These are phyloP conservation scores for Globisporangium carolinianum DNA, from an alignment of 352 stramenopile species.

Conservation along the genomic window DNA sequence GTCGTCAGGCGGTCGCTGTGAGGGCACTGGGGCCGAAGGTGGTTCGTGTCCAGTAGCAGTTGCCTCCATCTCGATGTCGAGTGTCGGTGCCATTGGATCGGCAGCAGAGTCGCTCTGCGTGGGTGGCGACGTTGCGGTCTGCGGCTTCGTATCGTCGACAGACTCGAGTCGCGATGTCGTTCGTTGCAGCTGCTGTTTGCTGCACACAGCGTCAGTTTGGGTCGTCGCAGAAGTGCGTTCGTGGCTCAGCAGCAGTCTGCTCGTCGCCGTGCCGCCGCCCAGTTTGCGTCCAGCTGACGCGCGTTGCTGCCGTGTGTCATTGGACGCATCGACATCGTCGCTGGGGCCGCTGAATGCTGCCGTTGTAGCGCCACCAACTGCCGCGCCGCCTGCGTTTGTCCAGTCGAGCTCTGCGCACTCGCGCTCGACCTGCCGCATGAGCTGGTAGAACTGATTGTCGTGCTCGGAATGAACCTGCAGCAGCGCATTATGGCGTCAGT, in stretches of 20 bases:
- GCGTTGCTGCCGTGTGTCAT: neutral
- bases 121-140: neutral
- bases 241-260: slow-evolving; percentile 17
- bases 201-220: too few species aligned
- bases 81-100: neutral
- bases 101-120: neutral
- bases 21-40: neutral
- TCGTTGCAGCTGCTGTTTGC: too few species aligned
- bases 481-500: neutral
- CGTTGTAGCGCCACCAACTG: slow-evolving; percentile 22
- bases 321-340: neutral
- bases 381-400: slow-evolving; percentile 34
- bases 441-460: slow-evolving; percentile 72
- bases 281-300: slow-evolving; percentile 20
- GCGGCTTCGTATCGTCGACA: neutral
- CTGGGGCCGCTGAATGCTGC: slow-evolving; percentile 13
- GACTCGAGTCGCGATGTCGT: too few species aligned
- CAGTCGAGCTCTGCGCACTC: slow-evolving; percentile 72
- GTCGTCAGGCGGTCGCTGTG: neutral
- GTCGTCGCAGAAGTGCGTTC: neutral
- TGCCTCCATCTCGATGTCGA: neutral
- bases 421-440: slow-evolving; percentile 74
- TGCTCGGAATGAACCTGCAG: slow-evolving; percentile 65
- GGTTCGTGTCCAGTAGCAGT: neutral
- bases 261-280: slow-evolving; percentile 27